Base-by-base conservation (phyloP, 169 alveolate genomes). In the Theileria equi region DNA sequence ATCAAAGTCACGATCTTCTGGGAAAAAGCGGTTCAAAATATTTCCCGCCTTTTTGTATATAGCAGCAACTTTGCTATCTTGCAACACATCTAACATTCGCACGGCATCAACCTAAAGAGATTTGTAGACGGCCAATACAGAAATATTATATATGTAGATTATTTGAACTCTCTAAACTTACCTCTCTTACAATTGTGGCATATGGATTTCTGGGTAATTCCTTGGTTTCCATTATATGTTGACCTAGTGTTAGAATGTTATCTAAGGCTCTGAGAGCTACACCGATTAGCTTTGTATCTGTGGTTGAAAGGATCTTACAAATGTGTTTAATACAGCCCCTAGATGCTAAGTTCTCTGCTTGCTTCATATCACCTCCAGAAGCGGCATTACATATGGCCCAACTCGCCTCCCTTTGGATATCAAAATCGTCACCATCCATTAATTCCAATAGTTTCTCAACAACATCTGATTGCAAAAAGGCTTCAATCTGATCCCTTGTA, bases 311-410 rank as follows among this genome's bases (percentile, higher is more conserved):
- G 35, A 94, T 72, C 43, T 86, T 80, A 55, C 95, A 90, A 35
- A 97, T 62, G 0, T 96, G 95, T 57, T 86, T 87, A 55, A 96
- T 82, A 69, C 96, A 92, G 23, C 98, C 98, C 60, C 91, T 81
- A 62, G 85, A 88, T 23, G 96, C 97, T 55, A 97, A 80, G 34
- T 68, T 69, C 55, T 91, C 93, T 35, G 96, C 91, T 83, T 94
- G 95, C 45, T 81, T 91, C 16, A 68, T 66, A 5, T 88, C 87
- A 35, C 95, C 96, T 2, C 94, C 94, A 16, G 98, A 90, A 29
- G 98, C 94, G 5, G 98, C 97, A 77, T 96, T 97, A 76, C 98
- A 91, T 53, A 97, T 89, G 5, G 98, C 98, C 98, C 98, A 96
- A 28, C 97, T 97, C 19, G 99, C 99, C 89, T 97, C 99, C 84